phyloP scores from a whole-genome alignment of 495 filamentous ascomycete genomes.

The Annulohypoxylon stygium region DNA sequence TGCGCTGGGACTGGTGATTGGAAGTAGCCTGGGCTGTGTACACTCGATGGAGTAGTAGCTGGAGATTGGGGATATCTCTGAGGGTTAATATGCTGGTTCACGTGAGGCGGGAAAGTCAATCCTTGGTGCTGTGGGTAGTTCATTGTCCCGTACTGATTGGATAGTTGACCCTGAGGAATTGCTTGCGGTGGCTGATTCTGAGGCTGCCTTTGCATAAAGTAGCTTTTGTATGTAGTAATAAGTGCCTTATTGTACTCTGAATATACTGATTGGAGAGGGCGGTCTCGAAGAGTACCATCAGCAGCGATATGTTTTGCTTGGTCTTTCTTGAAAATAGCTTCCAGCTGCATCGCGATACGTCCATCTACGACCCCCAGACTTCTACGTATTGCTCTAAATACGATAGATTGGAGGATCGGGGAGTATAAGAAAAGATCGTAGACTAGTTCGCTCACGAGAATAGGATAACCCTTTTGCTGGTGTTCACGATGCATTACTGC shows the following conservation, averaged over 20 bases:
- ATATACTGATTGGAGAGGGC: constrained; percentile 23
- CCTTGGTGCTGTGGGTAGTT: constrained; percentile 14
- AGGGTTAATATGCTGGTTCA: constrained; percentile 10
- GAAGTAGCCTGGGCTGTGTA: neutral
- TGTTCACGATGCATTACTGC: constrained; percentile 24
- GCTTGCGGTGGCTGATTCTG: neutral
- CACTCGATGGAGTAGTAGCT: neutral
- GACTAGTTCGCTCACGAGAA: constrained; percentile 71
- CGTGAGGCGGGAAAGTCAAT: constrained; percentile 9
- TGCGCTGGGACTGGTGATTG: neutral
- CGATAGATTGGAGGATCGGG: constrained; percentile 66
- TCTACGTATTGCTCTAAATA: constrained; percentile 69
- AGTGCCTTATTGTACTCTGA: constrained; percentile 32
- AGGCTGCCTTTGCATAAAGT: neutral
- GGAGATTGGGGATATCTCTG: constrained; percentile 10
- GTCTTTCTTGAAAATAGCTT: constrained; percentile 55
- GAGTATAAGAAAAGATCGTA: constrained; percentile 65
- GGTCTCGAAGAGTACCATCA: constrained; percentile 20
- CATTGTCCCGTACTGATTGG: constrained; percentile 4
- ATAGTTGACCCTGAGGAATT: constrained; percentile 13
- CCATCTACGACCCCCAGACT: constrained; percentile 53
- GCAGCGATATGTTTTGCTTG: constrained; percentile 43
- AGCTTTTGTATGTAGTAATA: constrained; percentile 14
- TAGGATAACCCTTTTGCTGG: constrained; percentile 61
- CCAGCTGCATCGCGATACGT: constrained; percentile 47